Evolutionary conservation across 441 rosid genomes (phyloP).

Genomic region (Croton setiger): DNA sequence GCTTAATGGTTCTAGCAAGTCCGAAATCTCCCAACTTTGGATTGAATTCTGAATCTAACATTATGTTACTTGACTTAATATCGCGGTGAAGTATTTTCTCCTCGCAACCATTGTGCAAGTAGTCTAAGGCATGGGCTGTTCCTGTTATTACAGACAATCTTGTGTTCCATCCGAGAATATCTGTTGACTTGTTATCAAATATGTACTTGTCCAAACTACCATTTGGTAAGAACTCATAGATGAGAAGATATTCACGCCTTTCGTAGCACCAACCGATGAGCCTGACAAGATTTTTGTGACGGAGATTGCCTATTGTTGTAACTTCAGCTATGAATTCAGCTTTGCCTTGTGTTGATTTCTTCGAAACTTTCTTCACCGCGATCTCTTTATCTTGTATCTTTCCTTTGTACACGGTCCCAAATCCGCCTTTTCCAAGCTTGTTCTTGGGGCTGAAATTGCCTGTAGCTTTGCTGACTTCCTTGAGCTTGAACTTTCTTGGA

Average conservation of each 20-base stretch:
- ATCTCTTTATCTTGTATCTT: conserved; percentile 39
- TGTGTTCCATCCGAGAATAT: conserved; percentile 44
- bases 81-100: conserved; percentile 72
- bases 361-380: conserved; percentile 62
- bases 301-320: conserved; percentile 65
- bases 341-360: conserved; percentile 64
- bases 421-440: conserved; percentile 71
- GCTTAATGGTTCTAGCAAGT: conserved; percentile 63
- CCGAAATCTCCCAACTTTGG: conserved; percentile 68
- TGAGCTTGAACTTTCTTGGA: conserved; percentile 48
- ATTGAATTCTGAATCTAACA: conserved; percentile 61
- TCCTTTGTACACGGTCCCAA: conserved; percentile 77
- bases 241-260: conserved; percentile 47
- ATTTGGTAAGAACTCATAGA: conserved; percentile 62
- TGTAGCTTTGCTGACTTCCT: conserved; percentile 57
- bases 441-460: conserved; percentile 42
- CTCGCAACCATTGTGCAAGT: conserved; percentile 70
- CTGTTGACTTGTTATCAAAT: background rate
- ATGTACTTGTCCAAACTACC: conserved; percentile 64
- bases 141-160: conserved; percentile 48
- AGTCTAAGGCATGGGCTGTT: conserved; percentile 60
- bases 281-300: conserved; percentile 60
- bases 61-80: conserved; percentile 71
- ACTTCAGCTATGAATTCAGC: conserved; percentile 74
- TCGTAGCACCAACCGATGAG: conserved; percentile 76